These are phyloP conservation scores for Alternaria tenuissima DNA, from an alignment of 2,329 filamentous ascomycete species.

Conservation along the genomic window DNA sequence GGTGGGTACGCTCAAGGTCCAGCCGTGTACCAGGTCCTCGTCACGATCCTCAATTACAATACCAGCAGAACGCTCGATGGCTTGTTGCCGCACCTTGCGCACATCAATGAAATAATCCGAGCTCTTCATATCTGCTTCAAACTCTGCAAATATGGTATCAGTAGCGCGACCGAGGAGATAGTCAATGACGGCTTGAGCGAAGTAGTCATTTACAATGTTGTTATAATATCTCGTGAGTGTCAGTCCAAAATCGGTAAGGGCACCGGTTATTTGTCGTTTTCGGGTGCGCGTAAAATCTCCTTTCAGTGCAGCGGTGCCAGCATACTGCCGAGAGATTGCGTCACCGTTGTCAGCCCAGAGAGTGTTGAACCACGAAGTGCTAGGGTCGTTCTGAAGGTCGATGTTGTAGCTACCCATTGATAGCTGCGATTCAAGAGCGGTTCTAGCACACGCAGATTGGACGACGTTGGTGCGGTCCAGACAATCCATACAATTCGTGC, in stretches of 20 bases:
- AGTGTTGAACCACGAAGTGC: constrained; percentile 92
- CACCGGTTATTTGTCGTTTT: constrained; percentile 89
- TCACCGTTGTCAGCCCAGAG: constrained; percentile 98
- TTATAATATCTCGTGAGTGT: constrained; percentile 81
- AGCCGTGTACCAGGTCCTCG: constrained; percentile 87
- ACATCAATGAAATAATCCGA: constrained; percentile 91
- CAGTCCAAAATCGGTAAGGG: constrained; percentile 87
- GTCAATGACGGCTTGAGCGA: constrained; percentile 93
- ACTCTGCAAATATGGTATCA: constrained; percentile 87
- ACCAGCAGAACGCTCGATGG: constrained; percentile 86
- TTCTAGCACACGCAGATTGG: constrained; percentile 87
- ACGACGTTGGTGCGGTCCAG: constrained; percentile 95
- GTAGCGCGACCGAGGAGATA: constrained; percentile 91
- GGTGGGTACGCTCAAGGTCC: constrained; percentile 84
- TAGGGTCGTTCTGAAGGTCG: constrained; percentile 76
- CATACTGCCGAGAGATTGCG: constrained; percentile 93
- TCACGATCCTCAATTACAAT: constrained; percentile 79
- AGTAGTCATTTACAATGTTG: constrained; percentile 98
- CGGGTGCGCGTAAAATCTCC: constrained; percentile 93
- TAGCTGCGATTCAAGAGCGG: constrained; percentile 81
- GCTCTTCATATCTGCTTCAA: constrained; percentile 91
- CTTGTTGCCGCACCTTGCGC: constrained; percentile 81
- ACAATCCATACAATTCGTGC: constrained; percentile 99
- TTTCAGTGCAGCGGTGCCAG: constrained; percentile 93
- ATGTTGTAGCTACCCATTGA: constrained; percentile 78